These are phyloP conservation scores for Anisodus tanguticus DNA, from an alignment of 257 asterid species.

Conservation along the genomic window DNA sequence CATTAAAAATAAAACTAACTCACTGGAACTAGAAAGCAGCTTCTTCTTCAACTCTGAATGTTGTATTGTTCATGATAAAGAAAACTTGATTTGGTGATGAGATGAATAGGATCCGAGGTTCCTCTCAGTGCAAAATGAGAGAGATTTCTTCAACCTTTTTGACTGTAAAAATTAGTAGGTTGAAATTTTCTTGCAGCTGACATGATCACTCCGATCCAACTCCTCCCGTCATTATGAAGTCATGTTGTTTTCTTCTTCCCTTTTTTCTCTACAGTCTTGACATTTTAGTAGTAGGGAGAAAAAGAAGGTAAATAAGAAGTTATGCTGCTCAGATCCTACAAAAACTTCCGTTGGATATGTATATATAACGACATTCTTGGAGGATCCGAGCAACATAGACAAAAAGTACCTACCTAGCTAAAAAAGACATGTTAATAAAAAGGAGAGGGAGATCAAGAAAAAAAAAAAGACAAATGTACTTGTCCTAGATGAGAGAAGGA, in stretches of 20 bases:
- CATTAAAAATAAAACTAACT: slow-evolving; percentile 34
- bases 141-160: slow-evolving; percentile 29
- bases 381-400: neutral
- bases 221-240: slow-evolving; percentile 41
- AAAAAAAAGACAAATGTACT: neutral
- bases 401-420: slow-evolving; percentile 25
- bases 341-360: neutral
- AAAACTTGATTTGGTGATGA: slow-evolving; percentile 36
- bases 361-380: neutral
- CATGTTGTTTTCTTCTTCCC: neutral
- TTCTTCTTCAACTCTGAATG: slow-evolving; percentile 30
- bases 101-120: slow-evolving; percentile 74
- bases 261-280: slow-evolving; percentile 25
- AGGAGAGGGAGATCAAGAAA: slow-evolving; percentile 25
- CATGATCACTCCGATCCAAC: slow-evolving; percentile 82
- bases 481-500: slow-evolving; percentile 47
- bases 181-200: slow-evolving; percentile 54
- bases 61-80: neutral
- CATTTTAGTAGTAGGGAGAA: neutral
- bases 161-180: slow-evolving; percentile 39
- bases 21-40: slow-evolving; percentile 33
- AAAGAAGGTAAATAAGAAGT: neutral
- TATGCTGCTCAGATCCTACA: neutral
- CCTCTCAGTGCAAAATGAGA: slow-evolving; percentile 69
- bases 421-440: slow-evolving; percentile 31